These are phyloP conservation scores for Sarcomyxa edulis DNA, from an alignment of 768 basidiomycete species.

Conservation along the genomic window DNA sequence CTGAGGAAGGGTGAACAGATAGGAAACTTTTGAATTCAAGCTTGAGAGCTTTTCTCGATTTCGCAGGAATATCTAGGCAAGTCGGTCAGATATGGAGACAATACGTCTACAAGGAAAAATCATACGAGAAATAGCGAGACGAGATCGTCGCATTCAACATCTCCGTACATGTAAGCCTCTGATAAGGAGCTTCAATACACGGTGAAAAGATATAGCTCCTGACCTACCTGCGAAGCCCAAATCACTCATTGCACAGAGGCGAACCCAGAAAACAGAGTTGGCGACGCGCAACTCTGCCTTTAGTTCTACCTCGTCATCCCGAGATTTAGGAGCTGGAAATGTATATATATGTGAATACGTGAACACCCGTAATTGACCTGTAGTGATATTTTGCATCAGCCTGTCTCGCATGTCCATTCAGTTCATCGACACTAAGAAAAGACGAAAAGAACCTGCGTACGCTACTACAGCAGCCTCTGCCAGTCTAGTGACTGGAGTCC, in stretches of 20 bases:
- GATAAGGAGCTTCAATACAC: too few relatives aligned
- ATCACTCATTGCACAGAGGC: constrained; percentile 56
- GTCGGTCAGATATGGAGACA: neutral
- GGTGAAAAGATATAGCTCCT: too few relatives aligned
- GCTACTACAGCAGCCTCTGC: constrained; percentile 42
- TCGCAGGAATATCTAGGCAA: constrained; percentile 53
- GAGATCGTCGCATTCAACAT: constrained; percentile 66
- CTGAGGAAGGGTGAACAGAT: constrained; percentile 48
- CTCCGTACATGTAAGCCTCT: constrained; percentile 80
- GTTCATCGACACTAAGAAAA: constrained; percentile 1
- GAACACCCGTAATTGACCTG: constrained; percentile 44
- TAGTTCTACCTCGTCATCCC: constrained; percentile 15
- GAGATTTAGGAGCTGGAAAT: constrained; percentile 29
- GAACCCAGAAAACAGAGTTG: constrained; percentile 53
- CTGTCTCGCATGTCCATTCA: too few relatives aligned
- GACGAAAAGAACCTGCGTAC: constrained; percentile 23
- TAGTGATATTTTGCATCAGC: constrained; percentile 37
- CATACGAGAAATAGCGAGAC: constrained; percentile 56
- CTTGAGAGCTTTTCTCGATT: constrained; percentile 47
- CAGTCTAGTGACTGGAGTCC: constrained; percentile 35
- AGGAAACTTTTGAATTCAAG: constrained; percentile 44
- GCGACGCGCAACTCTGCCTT: constrained; percentile 43
- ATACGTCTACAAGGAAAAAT: neutral
- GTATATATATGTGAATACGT: constrained; percentile 39
- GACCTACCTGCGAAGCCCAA: constrained; percentile 69